Percentiles rank a stretch among this genome's conserved stretches.
These are phyloP conservation scores for Eucalyptus marginata DNA, from an alignment of 345 rosid genomes.

Conservation along the genomic window DNA sequence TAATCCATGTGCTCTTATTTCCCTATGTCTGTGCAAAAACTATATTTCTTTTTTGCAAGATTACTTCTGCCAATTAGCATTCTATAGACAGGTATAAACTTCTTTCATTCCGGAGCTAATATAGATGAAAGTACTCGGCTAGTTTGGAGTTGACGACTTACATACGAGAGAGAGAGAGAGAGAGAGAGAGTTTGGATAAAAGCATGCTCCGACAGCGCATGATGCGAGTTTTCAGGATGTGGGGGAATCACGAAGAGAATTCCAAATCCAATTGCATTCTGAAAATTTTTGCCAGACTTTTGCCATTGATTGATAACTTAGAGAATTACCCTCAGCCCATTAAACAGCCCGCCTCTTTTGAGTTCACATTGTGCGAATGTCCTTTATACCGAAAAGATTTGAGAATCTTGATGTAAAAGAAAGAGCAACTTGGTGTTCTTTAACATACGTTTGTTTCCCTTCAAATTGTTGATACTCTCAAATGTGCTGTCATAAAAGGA, in stretches of 20 bases:
- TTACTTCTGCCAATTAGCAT: not conserved
- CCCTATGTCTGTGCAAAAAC: not conserved
- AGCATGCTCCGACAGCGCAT: not conserved
- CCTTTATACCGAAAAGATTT: not conserved
- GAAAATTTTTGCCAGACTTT: not conserved
- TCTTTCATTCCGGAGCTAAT: not conserved
- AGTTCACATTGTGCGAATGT: not conserved
- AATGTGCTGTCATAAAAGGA: not conserved
- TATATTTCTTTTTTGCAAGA: not conserved
- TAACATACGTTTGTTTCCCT: not conserved
- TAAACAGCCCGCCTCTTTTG: not conserved
- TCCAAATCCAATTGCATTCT: not conserved
- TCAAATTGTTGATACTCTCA: not conserved
- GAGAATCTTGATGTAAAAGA: not conserved
- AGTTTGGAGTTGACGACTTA: not conserved
- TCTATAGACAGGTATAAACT: not conserved
- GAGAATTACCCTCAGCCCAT: not conserved
- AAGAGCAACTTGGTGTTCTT: not conserved
- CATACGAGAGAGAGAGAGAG: not conserved
- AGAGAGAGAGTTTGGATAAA: not conserved
- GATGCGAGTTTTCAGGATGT: not conserved
- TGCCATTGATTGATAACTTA: not conserved
- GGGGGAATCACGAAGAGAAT: not conserved
- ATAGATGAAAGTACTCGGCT: not conserved
- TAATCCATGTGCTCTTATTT: not conserved